phyloP scores from a whole-genome alignment of 2,329 filamentous ascomycete species.

The Clonostachys chloroleuca region DNA sequence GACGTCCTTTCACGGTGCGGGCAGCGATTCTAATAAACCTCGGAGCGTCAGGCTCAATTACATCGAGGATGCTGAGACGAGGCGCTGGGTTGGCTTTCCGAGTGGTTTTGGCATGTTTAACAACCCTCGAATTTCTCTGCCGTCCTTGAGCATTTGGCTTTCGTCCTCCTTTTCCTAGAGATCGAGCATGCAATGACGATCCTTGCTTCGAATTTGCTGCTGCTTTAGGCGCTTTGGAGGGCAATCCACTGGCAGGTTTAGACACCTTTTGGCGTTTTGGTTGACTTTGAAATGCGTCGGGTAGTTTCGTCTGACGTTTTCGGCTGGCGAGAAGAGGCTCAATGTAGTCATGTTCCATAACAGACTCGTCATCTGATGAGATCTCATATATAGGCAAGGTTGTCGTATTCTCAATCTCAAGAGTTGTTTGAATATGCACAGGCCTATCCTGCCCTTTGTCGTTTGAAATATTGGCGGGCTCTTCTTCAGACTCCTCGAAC shows the following conservation, averaged over 20 bases:
- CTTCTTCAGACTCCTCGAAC: constrained; percentile 42
- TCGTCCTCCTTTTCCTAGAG: no score
- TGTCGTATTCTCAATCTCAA: constrained; percentile 9
- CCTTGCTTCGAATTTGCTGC: no score
- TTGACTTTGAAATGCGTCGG: constrained; percentile 13
- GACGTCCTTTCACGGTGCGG: constrained; percentile 44
- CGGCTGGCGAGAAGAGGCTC: constrained; percentile 42
- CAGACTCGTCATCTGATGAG: constrained; percentile 22
- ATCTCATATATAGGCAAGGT: constrained; percentile 1
- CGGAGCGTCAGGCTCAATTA: constrained; percentile 47
- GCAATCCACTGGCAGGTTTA: no score
- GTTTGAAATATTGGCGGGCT: constrained; percentile 11
- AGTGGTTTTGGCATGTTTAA: no score
- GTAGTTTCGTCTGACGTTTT: constrained; percentile 29
- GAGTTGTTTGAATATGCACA: constrained; percentile 16
- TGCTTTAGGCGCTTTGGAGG: no score
- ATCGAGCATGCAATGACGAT: no score
- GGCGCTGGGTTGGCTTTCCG: constrained; percentile 21
- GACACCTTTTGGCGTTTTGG: constrained; percentile 15
- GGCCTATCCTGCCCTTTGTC: constrained; percentile 11
- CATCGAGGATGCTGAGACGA: constrained; percentile 56
- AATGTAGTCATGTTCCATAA: constrained; percentile 46
- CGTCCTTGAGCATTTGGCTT: no score
- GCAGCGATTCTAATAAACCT: constrained; percentile 58
- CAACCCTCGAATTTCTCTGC: no score